Percentiles rank a stretch among this genome's conserved stretches.
Evolutionary conservation across 768 basidiomycete species (phyloP).

Genomic region (Russula earlei): DNA sequence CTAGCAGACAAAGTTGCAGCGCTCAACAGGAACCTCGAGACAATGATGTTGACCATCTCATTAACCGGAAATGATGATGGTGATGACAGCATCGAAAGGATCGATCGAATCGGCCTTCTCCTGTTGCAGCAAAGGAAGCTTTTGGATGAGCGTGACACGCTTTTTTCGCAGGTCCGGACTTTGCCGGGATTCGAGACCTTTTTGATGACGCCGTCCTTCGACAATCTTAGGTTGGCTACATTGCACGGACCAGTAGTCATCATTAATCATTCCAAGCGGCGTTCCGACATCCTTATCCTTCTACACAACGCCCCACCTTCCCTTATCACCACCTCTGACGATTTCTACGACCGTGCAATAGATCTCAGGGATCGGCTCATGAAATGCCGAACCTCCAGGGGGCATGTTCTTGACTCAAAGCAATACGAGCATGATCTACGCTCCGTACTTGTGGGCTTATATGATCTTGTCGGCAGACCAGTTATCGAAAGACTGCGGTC

Average conservation of each 20-base stretch:
- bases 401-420: not conserved
- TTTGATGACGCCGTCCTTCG: not conserved
- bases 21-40: too few species aligned
- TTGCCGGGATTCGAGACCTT: not conserved
- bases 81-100: not conserved
- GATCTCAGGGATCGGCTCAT: not conserved
- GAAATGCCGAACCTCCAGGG: not conserved
- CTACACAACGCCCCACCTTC: not conserved
- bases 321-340: not conserved
- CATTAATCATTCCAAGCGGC: not conserved
- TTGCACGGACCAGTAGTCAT: not conserved
- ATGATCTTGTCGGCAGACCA: not conserved
- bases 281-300: not conserved
- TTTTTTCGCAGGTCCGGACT: not conserved
- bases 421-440: not conserved
- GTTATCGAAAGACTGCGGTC: not conserved
- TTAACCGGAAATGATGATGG: too few species aligned
- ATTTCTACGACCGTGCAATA: not conserved
- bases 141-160: not conserved
- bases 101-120: not conserved
- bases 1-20: too few species aligned
- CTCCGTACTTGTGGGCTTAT: not conserved
- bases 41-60: too few species aligned
- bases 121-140: not conserved
- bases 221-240: not conserved